Evolutionary conservation across 495 filamentous ascomycete species (phyloP).

Genomic region (Lasiosphaeria ovina): DNA sequence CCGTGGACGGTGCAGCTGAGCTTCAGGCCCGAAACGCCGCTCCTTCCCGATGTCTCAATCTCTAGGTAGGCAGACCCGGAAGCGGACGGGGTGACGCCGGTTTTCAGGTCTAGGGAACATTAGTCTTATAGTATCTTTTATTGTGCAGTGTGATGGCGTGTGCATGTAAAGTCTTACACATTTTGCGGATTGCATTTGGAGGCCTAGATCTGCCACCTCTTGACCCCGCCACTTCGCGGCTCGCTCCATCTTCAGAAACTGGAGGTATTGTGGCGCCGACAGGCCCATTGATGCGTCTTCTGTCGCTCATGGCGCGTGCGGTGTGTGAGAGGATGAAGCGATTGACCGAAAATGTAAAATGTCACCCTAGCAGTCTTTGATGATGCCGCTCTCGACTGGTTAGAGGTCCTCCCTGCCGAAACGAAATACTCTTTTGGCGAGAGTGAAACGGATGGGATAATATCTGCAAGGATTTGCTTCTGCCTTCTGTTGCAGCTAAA

Average conservation of each 20-base stretch:
- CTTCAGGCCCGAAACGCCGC: conserved; percentile 67
- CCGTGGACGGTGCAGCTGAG: conserved; percentile 90
- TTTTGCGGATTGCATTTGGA: conserved; percentile 70
- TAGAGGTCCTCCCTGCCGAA: too few species aligned
- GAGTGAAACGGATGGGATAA: too few species aligned
- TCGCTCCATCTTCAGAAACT: conserved; percentile 54
- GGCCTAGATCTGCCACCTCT: conserved; percentile 37
- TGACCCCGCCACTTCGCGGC: conserved; percentile 44
- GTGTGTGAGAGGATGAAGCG: not conserved
- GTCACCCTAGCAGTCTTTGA: not conserved
- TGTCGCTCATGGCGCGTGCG: conserved; percentile 64
- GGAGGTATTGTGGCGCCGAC: conserved; percentile 73
- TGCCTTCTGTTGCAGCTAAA: too few species aligned
- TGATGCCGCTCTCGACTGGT: not conserved
- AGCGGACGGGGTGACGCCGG: conserved; percentile 87
- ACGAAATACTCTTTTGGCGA: too few species aligned
- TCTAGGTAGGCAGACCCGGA: conserved; percentile 94
- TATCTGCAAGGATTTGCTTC: too few species aligned
- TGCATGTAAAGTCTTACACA: conserved; percentile 59
- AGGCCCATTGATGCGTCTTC: conserved; percentile 89
- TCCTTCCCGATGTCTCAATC: conserved; percentile 58
- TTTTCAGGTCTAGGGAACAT: conserved; percentile 70
- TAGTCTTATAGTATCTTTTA: conserved; percentile 8
- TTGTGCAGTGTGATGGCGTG: not conserved
- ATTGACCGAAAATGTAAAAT: not conserved